Conservation (phyloP, 495 filamentous ascomycete genomes). For the Lophiotrema nucula region DNA sequence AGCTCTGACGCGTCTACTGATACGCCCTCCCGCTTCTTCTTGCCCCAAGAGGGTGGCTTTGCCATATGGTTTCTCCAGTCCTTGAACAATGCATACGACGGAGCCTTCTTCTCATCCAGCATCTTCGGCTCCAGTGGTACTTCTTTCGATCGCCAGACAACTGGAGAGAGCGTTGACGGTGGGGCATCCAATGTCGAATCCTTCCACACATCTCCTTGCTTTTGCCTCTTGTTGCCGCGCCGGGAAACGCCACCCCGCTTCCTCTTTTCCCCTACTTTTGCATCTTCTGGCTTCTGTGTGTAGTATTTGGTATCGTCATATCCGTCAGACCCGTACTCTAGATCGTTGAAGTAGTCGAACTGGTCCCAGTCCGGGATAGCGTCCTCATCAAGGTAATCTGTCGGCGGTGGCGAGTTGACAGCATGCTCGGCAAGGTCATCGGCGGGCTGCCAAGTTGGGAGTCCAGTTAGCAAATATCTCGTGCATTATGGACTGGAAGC, state of each 20-base stretch:
- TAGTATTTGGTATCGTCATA: conserved; percentile 37
- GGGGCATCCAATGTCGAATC: background rate
- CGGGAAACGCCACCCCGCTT: conserved; percentile 23
- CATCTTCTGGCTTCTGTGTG: background rate
- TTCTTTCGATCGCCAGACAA: conserved; percentile 30
- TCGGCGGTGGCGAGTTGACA: conserved; percentile 38
- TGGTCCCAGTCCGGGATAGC: conserved; percentile 27
- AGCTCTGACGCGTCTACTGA: background rate
- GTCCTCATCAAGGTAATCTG: conserved; percentile 24
- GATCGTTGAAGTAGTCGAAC: conserved; percentile 40
- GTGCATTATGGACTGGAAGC: too few species aligned
- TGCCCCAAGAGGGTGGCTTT: conserved; percentile 3
- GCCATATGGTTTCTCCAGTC: conserved; percentile 37
- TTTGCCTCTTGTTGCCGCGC: conserved; percentile 21
- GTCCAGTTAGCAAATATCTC: too few species aligned
- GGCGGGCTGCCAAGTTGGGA: too few species aligned
- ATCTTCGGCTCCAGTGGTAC: conserved; percentile 7
- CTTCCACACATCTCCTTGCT: background rate
- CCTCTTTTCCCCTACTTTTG: conserved; percentile 24
- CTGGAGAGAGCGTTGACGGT: background rate
- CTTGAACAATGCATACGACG: conserved; percentile 37
- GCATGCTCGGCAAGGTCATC: conserved; percentile 46
- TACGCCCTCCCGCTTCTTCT: background rate
- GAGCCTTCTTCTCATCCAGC: conserved; percentile 6
- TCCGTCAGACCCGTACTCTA: conserved; percentile 41